Evolutionary conservation across 148 eudicot species (phyloP).

Genomic region (Oxyria digyna): DNA sequence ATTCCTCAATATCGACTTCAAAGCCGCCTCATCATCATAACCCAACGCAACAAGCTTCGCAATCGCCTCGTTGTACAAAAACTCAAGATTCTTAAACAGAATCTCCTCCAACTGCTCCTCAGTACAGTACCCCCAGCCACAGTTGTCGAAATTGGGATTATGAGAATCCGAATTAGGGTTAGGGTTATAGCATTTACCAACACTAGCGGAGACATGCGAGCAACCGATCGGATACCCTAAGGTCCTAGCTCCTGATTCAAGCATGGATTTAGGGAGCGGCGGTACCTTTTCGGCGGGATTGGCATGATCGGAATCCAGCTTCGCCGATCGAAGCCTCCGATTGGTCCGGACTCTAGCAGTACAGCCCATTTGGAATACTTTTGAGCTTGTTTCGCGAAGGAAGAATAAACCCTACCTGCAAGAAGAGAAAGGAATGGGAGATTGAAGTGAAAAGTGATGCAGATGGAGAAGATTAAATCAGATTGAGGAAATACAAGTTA

Average conservation of each 20-base stretch:
- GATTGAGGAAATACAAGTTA: background rate
- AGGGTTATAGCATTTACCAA: slow-evolving; percentile 9
- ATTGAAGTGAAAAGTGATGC: background rate
- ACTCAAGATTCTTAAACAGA: slow-evolving; percentile 66
- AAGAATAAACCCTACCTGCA: slow-evolving; percentile 13
- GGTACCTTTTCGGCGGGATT: slow-evolving; percentile 15
- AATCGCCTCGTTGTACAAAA: slow-evolving; percentile 70
- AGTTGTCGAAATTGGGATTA: slow-evolving; percentile 50
- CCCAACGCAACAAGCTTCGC: slow-evolving; percentile 61
- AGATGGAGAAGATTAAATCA: background rate
- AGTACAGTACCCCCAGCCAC: slow-evolving; percentile 86
- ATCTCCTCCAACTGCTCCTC: slow-evolving; percentile 90
- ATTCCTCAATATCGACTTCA: slow-evolving; percentile 57
- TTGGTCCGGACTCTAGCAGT: slow-evolving; percentile 79
- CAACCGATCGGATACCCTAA: slow-evolving; percentile 38
- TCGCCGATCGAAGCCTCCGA: slow-evolving; percentile 55
- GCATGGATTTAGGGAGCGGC: slow-evolving; percentile 22
- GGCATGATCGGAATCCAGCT: slow-evolving; percentile 38
- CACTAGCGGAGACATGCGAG: slow-evolving; percentile 15
- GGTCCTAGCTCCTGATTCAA: slow-evolving; percentile 41
- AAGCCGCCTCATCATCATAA: slow-evolving; percentile 72
- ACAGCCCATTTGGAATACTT: slow-evolving; percentile 49
- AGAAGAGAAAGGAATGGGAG: slow-evolving; percentile 1
- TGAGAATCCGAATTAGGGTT: slow-evolving; percentile 12
- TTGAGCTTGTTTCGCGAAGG: background rate